Evolutionary conservation across 2,329 filamentous ascomycete genomes (phyloP), one percentile per base, ranked within the genome.

Genomic region (Penicillium sp.): DNA sequence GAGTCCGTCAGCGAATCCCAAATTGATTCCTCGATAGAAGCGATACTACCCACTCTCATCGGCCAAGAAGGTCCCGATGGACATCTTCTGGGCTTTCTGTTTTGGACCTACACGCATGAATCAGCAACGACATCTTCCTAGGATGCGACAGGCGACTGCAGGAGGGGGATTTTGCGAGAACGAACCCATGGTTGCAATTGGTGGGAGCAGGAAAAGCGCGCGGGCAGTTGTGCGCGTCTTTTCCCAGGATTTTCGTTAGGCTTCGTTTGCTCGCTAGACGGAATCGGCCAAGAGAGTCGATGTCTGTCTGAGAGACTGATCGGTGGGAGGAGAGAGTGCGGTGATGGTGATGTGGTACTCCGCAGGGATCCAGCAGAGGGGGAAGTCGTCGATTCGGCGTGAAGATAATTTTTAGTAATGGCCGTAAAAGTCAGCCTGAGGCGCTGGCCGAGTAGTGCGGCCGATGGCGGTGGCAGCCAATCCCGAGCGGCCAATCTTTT

Each of bases 31-130:
- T 53, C 48, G 21, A 33, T 45, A 46, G 18, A 54, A 59, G 55
- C 46, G 46, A 47, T 21, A 45, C 52, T 53, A 81, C 90, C 77
- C 83, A 97, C 93, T 87, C 77, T 91, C 84, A 77, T 97, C 91
- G 73, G 83, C 83, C 82, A 99, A 84, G 84, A 99, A 99, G 79
- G 91, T 90, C 82, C 91, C 90, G 73, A 97, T 87, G 81, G 90
- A 91, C 89, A 99, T 93, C 83, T 95, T 99, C 86, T 96, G 88
- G 77, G 85, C 83, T 79, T 96, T 88, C 81, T 91, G 89, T 81
- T 95, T 95, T 76, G 92, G 93, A 83, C 89, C 92, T 96, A 71
- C 60, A 72, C 49, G 56, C 53, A 60, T 65, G 60, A 64, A 74
- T 84, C 67, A 85, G 82, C 72, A 68, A 62, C 61, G 61, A 65